Conservation (phyloP, 768 basidiomycete genomes). For the Phylloporus arenicola region DNA sequence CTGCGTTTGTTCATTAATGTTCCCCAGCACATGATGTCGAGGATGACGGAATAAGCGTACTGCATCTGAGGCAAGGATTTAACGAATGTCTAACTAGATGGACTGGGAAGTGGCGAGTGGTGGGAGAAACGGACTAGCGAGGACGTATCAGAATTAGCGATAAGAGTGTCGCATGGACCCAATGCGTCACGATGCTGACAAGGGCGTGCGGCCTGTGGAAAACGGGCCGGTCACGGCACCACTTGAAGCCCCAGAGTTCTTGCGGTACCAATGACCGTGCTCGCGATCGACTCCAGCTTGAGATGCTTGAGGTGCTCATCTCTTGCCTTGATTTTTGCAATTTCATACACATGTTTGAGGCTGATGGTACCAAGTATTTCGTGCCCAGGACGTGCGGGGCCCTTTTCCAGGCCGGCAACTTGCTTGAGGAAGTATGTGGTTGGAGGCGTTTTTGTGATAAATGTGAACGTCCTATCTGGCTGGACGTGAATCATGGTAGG, state of each 20-base stretch:
- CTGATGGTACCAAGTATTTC: conserved; percentile 76
- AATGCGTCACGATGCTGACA: conserved; percentile 16
- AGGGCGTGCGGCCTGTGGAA: conserved; percentile 18
- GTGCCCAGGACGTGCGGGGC: conserved; percentile 76
- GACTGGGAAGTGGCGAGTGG: conserved; percentile 6
- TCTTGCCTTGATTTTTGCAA: conserved; percentile 91
- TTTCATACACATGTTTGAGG: conserved; percentile 97
- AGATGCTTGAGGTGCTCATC: conserved; percentile 88
- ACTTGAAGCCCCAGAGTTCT: conserved; percentile 86
- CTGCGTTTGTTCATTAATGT: conserved; percentile 29
- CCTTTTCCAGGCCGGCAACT: conserved; percentile 86
- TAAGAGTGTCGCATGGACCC: conserved; percentile 22
- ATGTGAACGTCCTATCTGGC: conserved; percentile 93
- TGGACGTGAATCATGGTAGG: conserved; percentile 93
- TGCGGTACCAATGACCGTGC: conserved; percentile 84
- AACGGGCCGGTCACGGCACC: conserved; percentile 56
- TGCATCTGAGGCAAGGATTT: conserved; percentile 15
- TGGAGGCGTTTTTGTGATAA: conserved; percentile 88
- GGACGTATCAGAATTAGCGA: conserved; percentile 16
- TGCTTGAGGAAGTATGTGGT: conserved; percentile 87
- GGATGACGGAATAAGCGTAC: conserved; percentile 20
- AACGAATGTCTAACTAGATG: conserved; percentile 27
- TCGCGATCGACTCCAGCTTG: conserved; percentile 80
- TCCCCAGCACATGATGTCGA: conserved; percentile 30
- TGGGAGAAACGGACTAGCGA: conserved; percentile 8